Percentiles rank a stretch among this genome's conserved stretches.
Conservation (phyloP, 2,329 filamentous ascomycete genomes). For the Apiospora koreana region DNA sequence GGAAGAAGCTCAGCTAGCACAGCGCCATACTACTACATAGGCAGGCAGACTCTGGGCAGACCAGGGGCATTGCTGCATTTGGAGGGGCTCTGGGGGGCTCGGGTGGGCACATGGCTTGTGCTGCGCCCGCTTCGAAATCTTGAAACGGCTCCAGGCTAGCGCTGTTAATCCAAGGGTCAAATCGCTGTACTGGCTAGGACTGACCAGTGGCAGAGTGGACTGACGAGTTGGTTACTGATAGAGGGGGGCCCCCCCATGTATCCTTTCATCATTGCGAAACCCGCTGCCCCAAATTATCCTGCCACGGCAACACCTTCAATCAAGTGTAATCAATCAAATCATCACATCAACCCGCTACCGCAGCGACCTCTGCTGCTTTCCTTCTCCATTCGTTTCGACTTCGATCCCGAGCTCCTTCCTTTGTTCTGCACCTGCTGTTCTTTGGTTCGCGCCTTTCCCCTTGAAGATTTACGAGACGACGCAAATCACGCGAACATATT, state of each 20-base stretch:
- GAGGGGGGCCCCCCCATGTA: neutral
- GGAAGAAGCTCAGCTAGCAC: no score
- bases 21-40: no score
- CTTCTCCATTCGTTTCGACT: conserved; percentile 1
- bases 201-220: neutral
- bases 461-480: neutral
- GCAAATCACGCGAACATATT: neutral
- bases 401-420: neutral
- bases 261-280: conserved; percentile 11
- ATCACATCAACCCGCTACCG: neutral
- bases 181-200: neutral
- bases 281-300: neutral
- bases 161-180: conserved; percentile 1
- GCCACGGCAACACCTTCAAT: neutral
- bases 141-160: neutral
- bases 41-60: no score
- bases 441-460: neutral
- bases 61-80: neutral
- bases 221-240: no score
- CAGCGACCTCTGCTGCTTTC: neutral
- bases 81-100: neutral
- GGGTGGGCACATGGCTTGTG: conserved; percentile 11
- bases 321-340: neutral
- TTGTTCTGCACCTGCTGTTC: neutral
- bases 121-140: conserved; percentile 11